These are phyloP conservation scores for Xerocomus minutiporus DNA, from an alignment of 1,284 basidiomycete genomes.

Conservation along the genomic window DNA sequence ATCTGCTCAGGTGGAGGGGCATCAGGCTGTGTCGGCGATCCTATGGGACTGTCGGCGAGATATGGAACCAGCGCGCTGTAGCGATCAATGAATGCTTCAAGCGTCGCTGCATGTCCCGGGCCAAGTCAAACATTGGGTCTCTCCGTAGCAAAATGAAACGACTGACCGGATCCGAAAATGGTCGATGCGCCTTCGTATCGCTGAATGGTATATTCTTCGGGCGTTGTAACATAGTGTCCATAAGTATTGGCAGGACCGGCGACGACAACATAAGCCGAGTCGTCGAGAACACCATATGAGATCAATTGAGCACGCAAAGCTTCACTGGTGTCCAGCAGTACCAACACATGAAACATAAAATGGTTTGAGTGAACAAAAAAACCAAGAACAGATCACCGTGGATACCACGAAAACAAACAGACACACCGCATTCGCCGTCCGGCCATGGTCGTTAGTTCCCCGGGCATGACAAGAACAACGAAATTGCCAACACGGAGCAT, in stretches of 20 bases:
- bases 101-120: slow-evolving; percentile 44
- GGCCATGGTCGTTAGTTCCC: slow-evolving; percentile 61
- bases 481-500: slow-evolving; percentile 77
- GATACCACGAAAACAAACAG: neutral
- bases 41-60: slow-evolving; percentile 49
- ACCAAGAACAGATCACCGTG: neutral
- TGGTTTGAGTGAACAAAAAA: neutral
- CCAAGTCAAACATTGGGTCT: neutral
- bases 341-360: neutral
- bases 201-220: slow-evolving; percentile 73
- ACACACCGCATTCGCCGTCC: slow-evolving; percentile 52
- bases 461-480: slow-evolving; percentile 74
- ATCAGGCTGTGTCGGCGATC: slow-evolving; percentile 48
- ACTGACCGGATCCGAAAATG: slow-evolving; percentile 70
- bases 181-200: slow-evolving; percentile 82
- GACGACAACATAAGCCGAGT: slow-evolving; percentile 68
- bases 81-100: slow-evolving; percentile 77
- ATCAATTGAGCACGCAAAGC: slow-evolving; percentile 62
- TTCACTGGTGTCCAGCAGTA: slow-evolving; percentile 38
- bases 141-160: neutral
- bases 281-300: slow-evolving; percentile 54
- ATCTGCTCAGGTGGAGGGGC: slow-evolving; percentile 64
- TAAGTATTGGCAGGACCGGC: slow-evolving; percentile 82
- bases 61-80: slow-evolving; percentile 64
- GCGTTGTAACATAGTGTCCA: slow-evolving; percentile 70